These are phyloP conservation scores for Tothia fuscella DNA, from an alignment of 2,329 filamentous ascomycete genomes.

Conservation along the genomic window DNA sequence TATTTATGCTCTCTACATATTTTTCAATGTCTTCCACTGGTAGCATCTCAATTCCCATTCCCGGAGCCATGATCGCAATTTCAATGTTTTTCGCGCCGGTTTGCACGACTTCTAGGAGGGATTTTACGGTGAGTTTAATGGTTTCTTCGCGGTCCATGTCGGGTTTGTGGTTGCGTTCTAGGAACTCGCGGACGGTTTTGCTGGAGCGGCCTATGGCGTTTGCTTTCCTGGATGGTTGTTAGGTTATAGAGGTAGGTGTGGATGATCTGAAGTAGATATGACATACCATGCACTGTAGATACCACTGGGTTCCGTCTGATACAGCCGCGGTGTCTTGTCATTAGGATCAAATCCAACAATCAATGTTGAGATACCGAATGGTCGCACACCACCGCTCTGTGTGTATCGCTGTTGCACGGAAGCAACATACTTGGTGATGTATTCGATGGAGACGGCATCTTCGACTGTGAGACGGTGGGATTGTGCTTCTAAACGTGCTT, in stretches of 20 bases:
- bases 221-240: constrained; percentile 63
- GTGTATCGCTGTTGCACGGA: constrained; percentile 98
- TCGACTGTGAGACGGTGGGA: constrained; percentile 95
- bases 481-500: constrained; percentile 92
- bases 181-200: constrained; percentile 97
- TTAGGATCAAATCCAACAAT: constrained; percentile 97
- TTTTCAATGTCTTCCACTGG: constrained; percentile 91
- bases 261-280: not conserved
- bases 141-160: constrained; percentile 94
- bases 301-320: constrained; percentile 97
- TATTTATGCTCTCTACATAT: constrained; percentile 97
- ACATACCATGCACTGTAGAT: constrained; percentile 96
- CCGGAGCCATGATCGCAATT: constrained; percentile 94
- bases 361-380: constrained; percentile 97
- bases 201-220: constrained; percentile 96
- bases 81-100: constrained; percentile 99
- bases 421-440: constrained; percentile 98
- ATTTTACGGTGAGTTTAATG: constrained; percentile 96
- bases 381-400: constrained; percentile 92
- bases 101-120: constrained; percentile 92
- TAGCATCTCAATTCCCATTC: constrained; percentile 83
- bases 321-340: constrained; percentile 76
- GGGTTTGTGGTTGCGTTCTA: constrained; percentile 97
- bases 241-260: not conserved
- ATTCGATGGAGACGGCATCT: constrained; percentile 94